A percentile compares a stretch with the other conserved stretches of the same genome.
Evolutionary conservation across 768 basidiomycete species (phyloP).

Genomic region (Agrocybe pediades): DNA sequence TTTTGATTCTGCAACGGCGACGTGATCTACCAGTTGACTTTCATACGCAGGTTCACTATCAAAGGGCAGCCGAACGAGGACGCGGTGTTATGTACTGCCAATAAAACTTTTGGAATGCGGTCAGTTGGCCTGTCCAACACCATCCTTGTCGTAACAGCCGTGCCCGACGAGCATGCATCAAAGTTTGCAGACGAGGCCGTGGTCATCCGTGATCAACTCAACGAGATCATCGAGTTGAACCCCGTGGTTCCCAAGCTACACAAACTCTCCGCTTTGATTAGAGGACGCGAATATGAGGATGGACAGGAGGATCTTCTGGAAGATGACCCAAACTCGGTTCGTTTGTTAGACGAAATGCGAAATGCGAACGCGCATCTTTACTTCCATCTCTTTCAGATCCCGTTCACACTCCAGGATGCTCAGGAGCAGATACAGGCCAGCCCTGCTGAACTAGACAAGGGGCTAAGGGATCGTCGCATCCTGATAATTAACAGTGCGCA

Average conservation of each 20-base stretch:
- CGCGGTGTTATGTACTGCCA: conserved; percentile 84
- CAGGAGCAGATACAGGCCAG: conserved; percentile 76
- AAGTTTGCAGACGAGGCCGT: conserved; percentile 43
- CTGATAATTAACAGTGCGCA: conserved; percentile 68
- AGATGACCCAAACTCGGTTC: conserved; percentile 21
- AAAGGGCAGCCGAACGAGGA: conserved; percentile 84
- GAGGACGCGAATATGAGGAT: conserved; percentile 73
- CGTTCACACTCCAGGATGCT: conserved; percentile 64
- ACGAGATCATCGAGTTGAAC: conserved; percentile 81
- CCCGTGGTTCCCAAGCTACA: conserved; percentile 79
- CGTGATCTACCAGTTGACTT: conserved; percentile 4
- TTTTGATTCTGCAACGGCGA: conserved; percentile 4
- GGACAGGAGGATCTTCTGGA: conserved; percentile 67
- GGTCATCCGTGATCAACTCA: conserved; percentile 78
- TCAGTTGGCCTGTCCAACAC: conserved; percentile 91
- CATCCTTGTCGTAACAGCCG: conserved; percentile 68
- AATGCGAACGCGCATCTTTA: not conserved
- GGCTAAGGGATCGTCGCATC: conserved; percentile 68
- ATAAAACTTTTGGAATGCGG: conserved; percentile 81
- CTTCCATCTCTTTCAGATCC: conserved; percentile 19
- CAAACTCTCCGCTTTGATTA: conserved; percentile 60
- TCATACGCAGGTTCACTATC: conserved; percentile 59
- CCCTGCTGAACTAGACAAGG: conserved; percentile 67
- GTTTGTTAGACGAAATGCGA: not conserved
- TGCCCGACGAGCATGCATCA: conserved; percentile 31